These are phyloP conservation scores for Sordariomycetes sp. DNA, from an alignment of 2,329 filamentous ascomycete genomes.

Conservation along the genomic window DNA sequence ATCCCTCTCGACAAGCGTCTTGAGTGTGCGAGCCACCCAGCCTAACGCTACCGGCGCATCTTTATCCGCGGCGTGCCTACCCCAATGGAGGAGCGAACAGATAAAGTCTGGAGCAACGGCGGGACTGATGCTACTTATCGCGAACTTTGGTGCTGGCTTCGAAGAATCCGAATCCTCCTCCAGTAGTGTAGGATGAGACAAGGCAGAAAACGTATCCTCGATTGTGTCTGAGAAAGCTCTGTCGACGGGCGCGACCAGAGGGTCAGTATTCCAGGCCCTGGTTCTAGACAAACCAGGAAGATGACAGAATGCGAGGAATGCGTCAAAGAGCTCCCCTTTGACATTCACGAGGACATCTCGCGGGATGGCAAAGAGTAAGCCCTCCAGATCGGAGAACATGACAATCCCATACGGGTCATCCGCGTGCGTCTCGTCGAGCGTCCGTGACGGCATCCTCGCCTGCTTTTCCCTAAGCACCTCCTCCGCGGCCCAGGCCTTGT, in stretches of 20 bases:
- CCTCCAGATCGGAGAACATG: conserved; percentile 65
- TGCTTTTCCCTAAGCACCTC: conserved; percentile 40
- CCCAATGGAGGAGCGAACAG: neutral
- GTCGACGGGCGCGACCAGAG: conserved; percentile 32
- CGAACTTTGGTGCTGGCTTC: neutral
- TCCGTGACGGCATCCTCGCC: conserved; percentile 56
- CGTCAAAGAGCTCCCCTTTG: conserved; percentile 46
- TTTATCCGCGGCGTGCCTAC: neutral
- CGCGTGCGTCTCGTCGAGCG: conserved; percentile 62
- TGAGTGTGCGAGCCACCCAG: conserved; percentile 44
- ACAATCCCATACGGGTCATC: conserved; percentile 78
- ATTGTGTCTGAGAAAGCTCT: neutral
- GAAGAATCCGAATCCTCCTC: neutral
- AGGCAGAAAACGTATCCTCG: neutral
- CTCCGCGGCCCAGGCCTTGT: conserved; percentile 37
- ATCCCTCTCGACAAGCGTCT: conserved; percentile 41
- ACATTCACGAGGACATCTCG: conserved; percentile 19
- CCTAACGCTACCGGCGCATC: conserved; percentile 19
- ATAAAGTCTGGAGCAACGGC: neutral
- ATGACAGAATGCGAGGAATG: conserved; percentile 58
- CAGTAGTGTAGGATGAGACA: neutral
- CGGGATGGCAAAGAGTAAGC: conserved; percentile 47
- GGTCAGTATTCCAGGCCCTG: conserved; percentile 32
- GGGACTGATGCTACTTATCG: neutral
- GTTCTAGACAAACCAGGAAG: conserved; percentile 38